phyloP scores from a whole-genome alignment of 371 early-diverging fungal species.

The Mortierella sp. region DNA sequence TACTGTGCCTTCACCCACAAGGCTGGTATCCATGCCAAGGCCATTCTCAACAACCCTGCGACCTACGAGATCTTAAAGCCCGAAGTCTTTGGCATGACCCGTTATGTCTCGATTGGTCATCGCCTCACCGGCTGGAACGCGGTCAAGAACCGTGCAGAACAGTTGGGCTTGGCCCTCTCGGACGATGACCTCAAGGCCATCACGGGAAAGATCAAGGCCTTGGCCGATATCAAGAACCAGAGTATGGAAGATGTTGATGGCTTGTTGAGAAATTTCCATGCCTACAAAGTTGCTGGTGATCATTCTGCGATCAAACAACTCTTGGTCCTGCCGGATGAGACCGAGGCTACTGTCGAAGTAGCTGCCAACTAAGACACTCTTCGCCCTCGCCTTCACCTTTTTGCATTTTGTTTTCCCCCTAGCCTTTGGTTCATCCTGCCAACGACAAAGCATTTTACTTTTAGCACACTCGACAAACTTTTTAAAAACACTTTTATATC shows the following conservation, averaged over 20 bases:
- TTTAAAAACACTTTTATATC: too few relatives aligned
- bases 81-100: conserved; percentile 97
- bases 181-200: conserved; percentile 94
- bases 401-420: too few relatives aligned
- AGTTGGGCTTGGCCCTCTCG: conserved; percentile 82
- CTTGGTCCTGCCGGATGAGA: conserved; percentile 36
- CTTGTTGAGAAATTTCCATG: conserved; percentile 67
- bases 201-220: conserved; percentile 92
- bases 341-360: conserved; percentile 11
- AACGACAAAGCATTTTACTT: too few relatives aligned
- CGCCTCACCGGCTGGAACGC: conserved; percentile 98
- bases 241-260: conserved; percentile 91
- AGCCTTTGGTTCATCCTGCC: too few relatives aligned
- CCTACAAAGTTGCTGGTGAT: conserved; percentile 61
- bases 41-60: conserved; percentile 96
- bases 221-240: conserved; percentile 93
- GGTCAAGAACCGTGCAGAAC: conserved; percentile 95
- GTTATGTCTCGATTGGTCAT: conserved; percentile 96
- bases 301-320: conserved; percentile 54
- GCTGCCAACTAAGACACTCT: conserved; percentile 24
- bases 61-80: conserved; percentile 98
- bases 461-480: too few relatives aligned
- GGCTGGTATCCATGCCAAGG: conserved; percentile 99
- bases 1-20: conserved; percentile 98
- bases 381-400: too few relatives aligned